Percentiles rank a stretch among this genome's conserved stretches.
phyloP scores from a whole-genome alignment of 495 filamentous ascomycete species.

The Xylaria telfairii region DNA sequence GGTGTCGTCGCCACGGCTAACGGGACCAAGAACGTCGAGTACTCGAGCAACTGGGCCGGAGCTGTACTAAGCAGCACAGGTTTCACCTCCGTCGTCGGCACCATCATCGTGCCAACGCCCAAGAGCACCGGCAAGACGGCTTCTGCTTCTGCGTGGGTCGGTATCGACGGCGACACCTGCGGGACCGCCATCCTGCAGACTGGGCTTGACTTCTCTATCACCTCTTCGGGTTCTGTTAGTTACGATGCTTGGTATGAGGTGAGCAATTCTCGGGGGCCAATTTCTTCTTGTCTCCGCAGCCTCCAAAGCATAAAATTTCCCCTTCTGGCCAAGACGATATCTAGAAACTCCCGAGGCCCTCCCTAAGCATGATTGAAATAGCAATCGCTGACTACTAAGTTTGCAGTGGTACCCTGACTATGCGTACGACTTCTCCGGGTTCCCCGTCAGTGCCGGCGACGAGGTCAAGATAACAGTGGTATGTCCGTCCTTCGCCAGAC shows the following conservation, averaged over 20 bases:
- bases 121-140: constrained; percentile 43
- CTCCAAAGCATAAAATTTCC: too few species aligned
- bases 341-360: too few species aligned
- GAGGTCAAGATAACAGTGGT: constrained; percentile 50
- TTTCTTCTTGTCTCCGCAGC: too few species aligned
- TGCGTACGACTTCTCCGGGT: constrained; percentile 59
- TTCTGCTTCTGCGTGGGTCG: constrained; percentile 66
- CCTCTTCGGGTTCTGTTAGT: constrained; percentile 31
- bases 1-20: constrained; percentile 23
- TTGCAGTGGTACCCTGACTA: constrained; percentile 65
- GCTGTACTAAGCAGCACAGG: constrained; percentile 57
- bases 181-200: constrained; percentile 65
- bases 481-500: constrained; percentile 32
- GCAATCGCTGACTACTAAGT: too few species aligned
- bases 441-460: constrained; percentile 61
- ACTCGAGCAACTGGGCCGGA: constrained; percentile 67
- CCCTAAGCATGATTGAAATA: too few species aligned
- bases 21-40: constrained; percentile 41
- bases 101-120: constrained; percentile 61
- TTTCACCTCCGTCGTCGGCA: constrained; percentile 61
- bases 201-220: constrained; percentile 63
- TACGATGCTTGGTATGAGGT: constrained; percentile 73
- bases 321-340: too few species aligned
- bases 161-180: constrained; percentile 67
- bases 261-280: too few species aligned